Base-by-base conservation (phyloP, 345 rosid species). In the Arabis hirsuta region DNA sequence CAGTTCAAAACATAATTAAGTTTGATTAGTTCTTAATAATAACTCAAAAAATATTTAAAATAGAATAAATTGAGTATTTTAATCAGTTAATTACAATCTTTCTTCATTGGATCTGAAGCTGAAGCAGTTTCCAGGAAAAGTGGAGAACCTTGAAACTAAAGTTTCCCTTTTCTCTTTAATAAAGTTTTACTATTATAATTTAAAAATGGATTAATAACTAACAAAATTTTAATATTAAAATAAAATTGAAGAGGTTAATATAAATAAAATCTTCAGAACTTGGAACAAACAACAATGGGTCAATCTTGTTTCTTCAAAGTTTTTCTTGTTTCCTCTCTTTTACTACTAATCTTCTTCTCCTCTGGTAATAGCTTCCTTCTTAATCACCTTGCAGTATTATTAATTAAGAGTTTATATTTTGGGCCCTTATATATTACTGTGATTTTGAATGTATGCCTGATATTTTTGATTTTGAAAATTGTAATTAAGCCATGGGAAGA, bases 51-150 rank as follows among this genome's bases (percentile, higher is more conserved):
- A 2, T 9, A 47, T 12, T 50, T 5, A 45, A n/a, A 57, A 7
- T 12, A 3, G 26, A n/a, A 47, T 29, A 6, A 3, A 4, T 26
- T 5, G 7, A 53, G 46, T 72, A 53, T 43, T 13, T 2, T 31
- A 53, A 36, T 54, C 12, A 61, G 1, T 2, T 11, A 60, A 13
- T 19, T 19, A 42, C 24, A 9, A 67, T 59, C 1, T 61, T 53
- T 61, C 69, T 44, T 68, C 79, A 62, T 75, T 75, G 74, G 79
- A 75, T 75, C 79, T 75, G 79, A 74, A 67, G 73, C 67, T 74
- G 62, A 61, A 54, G 73, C 63, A 68, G 58, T 75, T 75, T 75
- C 79, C 74, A 75, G 79, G 79, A 55, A 75, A 74, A 60, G 67
- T 74, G 55, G 73, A 51, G 14, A 75, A 12, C 46, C 74, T 75